Evolutionary conservation across 805 yeast genomes (phyloP).

Genomic region (Kluyveromyces wickerhamii): DNA sequence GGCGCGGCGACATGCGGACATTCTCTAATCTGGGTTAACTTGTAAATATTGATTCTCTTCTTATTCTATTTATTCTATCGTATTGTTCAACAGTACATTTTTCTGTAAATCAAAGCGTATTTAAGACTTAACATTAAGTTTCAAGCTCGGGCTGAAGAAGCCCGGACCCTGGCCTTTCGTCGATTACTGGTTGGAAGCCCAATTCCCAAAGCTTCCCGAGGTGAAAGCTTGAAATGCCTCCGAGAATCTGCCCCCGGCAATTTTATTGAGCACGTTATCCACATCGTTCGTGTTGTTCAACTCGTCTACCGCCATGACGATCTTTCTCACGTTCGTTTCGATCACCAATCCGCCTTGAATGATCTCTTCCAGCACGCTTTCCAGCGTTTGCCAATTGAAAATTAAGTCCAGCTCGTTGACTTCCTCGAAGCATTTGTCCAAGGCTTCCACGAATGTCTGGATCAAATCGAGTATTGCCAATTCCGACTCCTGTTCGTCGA

Average conservation of each 20-base stretch:
- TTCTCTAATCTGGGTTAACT: too few relatives aligned
- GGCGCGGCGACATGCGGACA: too few relatives aligned
- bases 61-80: too few relatives aligned
- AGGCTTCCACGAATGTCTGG: conserved; percentile 92
- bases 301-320: conserved; percentile 74
- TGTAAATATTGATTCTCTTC: too few relatives aligned
- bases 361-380: conserved; percentile 83
- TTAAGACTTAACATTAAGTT: too few relatives aligned
- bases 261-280: conserved; percentile 16
- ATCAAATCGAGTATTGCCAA: conserved; percentile 88
- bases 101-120: too few relatives aligned
- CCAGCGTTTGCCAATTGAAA: conserved; percentile 97
- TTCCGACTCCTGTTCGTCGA: conserved; percentile 93
- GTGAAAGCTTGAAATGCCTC: conserved; percentile 29
- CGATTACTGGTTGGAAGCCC: conserved; percentile 29
- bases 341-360: conserved; percentile 98
- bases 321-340: conserved; percentile 75
- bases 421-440: conserved; percentile 86
- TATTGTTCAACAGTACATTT: too few relatives aligned
- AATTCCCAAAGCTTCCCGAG: conserved; percentile 28
- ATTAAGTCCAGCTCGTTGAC: conserved; percentile 94
- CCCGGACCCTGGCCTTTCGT: too few relatives aligned
- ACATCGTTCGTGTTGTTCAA: conserved; percentile 24
- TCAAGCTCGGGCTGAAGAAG: too few relatives aligned
- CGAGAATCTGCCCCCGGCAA: conserved; percentile 20